Evolutionary conservation across 257 asterid species (phyloP), one percentile per base, ranked within the genome.

Genomic region (Solanum piurae): DNA sequence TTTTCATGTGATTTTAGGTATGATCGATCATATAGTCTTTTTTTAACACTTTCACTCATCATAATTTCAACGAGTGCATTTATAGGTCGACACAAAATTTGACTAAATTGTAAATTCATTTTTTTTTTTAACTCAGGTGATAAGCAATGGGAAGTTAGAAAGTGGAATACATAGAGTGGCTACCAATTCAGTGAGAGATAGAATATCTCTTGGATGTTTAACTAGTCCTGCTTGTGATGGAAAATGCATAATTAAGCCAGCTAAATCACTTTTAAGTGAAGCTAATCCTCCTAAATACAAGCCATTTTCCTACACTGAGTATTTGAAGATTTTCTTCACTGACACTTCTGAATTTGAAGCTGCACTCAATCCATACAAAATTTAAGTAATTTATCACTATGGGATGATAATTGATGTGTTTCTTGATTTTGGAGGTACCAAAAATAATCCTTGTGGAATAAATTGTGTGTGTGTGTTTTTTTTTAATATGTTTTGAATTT

Each of bases 91-190:
- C 6, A 16, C 23, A 69, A 13, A 14, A 29, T 2, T 13, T 69
- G 37, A 69, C 38, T 7, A 69, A 69, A n/a, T 64, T 49, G 8
- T 49, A 2, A 49, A 49, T 49, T 5, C 1, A 1, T 49, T 49
- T 4, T 40, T 40, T 40, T 49, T 46, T 46, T 13, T 12, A 13
- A 49, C 21, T 52, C 86, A 60, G 79, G 83, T 37, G 33, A 58
- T 76, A 6, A 76, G 66, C 66, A 86, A 86, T 18, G 88, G 88
- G 72, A 86, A 75, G 42, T 29, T 76, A 40, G 71, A 13, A 55
- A 76, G 68, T 27, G 88, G 76, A 5, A 12, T 4, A 49, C 88
- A 86, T 25, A 71, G 88, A 58, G 88, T 86, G 58, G 86, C 83
- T 21, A 86, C 88, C 13, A 75, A 86, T 74, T 52, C 75, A 86